A percentile compares a stretch with the other conserved stretches of the same genome.
phyloP scores from a whole-genome alignment of 2,329 filamentous ascomycete species.

The Lithohypha guttulata region DNA sequence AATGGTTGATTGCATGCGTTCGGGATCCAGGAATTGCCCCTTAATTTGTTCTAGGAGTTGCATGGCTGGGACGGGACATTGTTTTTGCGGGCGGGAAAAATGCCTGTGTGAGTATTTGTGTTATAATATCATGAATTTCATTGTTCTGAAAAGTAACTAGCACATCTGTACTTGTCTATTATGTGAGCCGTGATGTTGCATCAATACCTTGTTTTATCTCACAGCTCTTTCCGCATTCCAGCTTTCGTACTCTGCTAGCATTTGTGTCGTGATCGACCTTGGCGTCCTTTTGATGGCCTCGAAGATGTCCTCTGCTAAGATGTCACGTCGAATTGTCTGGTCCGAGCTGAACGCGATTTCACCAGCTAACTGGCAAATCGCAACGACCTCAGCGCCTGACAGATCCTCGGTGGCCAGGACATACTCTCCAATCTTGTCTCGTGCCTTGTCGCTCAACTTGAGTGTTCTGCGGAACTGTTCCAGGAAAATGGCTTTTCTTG shows the following conservation, averaged over 20 bases:
- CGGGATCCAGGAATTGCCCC: too few species aligned
- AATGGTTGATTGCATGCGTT: too few species aligned
- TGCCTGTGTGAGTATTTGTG: too few species aligned
- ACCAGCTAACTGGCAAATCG: slow-evolving; percentile 43
- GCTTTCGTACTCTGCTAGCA: slow-evolving; percentile 16
- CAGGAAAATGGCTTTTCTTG: slow-evolving; percentile 64
- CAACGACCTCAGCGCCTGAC: slow-evolving; percentile 73
- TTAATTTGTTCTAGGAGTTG: too few species aligned
- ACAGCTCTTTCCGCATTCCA: slow-evolving; percentile 15
- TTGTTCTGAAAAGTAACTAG: too few species aligned
- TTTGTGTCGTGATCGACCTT: slow-evolving; percentile 18
- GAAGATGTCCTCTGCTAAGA: slow-evolving; percentile 35
- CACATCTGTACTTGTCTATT: too few species aligned
- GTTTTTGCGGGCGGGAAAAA: too few species aligned
- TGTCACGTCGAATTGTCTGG: slow-evolving; percentile 25
- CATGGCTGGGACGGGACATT: too few species aligned
- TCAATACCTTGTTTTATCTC: too few species aligned
- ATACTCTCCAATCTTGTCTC: slow-evolving; percentile 43
- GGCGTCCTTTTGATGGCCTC: slow-evolving; percentile 31
- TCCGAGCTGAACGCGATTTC: slow-evolving; percentile 34
- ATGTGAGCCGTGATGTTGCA: too few species aligned
- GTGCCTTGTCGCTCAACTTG: slow-evolving; percentile 47
- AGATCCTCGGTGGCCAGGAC: slow-evolving; percentile 61
- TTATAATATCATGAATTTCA: slow-evolving; percentile 1
- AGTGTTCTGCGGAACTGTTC: slow-evolving; percentile 45